These are phyloP conservation scores for Nasturtium officinale DNA, from an alignment of 345 rosid species.

Conservation along the genomic window DNA sequence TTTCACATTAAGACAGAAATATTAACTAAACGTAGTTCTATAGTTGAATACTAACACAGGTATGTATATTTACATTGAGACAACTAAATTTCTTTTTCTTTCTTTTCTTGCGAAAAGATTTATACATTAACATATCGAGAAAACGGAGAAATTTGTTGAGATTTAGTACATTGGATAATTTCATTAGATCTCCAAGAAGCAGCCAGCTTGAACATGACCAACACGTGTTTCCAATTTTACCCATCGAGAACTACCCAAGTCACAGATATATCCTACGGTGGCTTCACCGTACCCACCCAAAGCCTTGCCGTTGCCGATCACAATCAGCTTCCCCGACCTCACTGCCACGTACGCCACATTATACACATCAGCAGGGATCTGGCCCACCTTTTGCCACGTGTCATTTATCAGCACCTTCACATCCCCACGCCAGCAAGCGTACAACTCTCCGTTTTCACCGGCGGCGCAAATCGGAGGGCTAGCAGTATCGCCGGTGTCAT, in stretches of 20 bases:
- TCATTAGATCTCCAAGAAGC: constrained; percentile 56
- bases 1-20: not conserved
- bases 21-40: not conserved
- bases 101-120: too few species aligned
- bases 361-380: constrained; percentile 58
- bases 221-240: constrained; percentile 42
- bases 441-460: constrained; percentile 39
- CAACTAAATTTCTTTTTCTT: not conserved
- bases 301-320: constrained; percentile 55
- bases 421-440: constrained; percentile 49
- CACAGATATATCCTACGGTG: constrained; percentile 21
- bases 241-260: constrained; percentile 50
- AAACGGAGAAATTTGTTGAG: constrained; percentile 7
- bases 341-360: constrained; percentile 43
- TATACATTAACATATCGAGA: not conserved
- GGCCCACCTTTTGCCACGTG: constrained; percentile 54
- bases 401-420: constrained; percentile 33
- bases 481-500: constrained; percentile 6
- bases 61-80: not conserved
- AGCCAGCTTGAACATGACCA: constrained; percentile 71
- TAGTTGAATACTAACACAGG: too few species aligned
- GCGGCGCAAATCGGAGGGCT: constrained; percentile 48
- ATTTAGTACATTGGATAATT: too few species aligned
- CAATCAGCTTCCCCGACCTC: constrained; percentile 54
- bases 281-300: constrained; percentile 41